Conservation (phyloP, 805 yeast species). For the Isabelozyma pseudorhagii region DNA sequence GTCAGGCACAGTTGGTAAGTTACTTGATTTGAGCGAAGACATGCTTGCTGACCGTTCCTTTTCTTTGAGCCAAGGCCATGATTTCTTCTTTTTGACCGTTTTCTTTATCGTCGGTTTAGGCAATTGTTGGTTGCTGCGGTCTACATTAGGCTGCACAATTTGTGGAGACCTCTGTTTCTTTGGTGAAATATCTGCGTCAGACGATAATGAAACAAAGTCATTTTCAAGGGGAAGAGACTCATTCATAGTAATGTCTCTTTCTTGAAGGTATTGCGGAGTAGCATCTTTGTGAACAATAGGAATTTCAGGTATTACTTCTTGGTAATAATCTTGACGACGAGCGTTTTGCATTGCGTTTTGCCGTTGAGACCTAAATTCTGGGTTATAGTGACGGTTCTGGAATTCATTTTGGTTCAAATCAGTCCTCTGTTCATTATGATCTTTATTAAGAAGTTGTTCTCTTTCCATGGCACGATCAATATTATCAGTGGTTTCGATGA, state of each 20-base stretch:
- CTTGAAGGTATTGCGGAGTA: no score
- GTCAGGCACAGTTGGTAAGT: conserved; percentile 21
- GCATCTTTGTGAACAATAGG: no score
- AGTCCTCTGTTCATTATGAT: neutral
- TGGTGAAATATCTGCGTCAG: neutral
- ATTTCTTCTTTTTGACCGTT: conserved; percentile 31
- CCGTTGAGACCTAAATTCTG: neutral
- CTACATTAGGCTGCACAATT: conserved; percentile 4
- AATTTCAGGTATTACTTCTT: neutral
- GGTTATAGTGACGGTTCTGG: neutral
- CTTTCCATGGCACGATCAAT: neutral
- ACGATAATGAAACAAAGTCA: neutral
- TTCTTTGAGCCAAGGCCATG: conserved; percentile 40
- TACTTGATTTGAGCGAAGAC: conserved; percentile 21
- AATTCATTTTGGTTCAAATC: neutral
- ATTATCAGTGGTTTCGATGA: no score
- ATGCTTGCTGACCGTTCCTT: conserved; percentile 28
- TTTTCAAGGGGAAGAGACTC: neutral
- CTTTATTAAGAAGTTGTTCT: neutral
- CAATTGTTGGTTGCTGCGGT: neutral
- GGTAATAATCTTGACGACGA: neutral
- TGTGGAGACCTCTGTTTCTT: neutral
- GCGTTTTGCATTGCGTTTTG: neutral
- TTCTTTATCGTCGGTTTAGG: conserved; percentile 4
- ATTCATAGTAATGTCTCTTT: neutral